Evolutionary conservation across 73 alveolate genomes (phyloP), one percentile per base, ranked within the genome.

Genomic region (Paramecium tetraurelia): DNA sequence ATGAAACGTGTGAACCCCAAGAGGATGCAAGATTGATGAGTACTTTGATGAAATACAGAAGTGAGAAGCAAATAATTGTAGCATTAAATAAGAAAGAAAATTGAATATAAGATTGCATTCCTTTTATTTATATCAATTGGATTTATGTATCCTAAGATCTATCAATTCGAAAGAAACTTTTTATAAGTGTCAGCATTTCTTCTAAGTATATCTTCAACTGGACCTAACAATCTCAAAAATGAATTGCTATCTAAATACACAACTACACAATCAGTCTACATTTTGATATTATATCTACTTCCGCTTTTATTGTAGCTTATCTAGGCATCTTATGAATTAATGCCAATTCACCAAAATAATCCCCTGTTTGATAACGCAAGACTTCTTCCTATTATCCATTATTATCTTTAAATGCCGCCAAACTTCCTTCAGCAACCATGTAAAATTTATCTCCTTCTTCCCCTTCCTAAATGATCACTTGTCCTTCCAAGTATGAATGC

Each of bases 261-360:
- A 11, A 95, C 85, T 35, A 80, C 86, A 33, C 92, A 89, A 75
- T 95, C 95, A 46, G 97, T 92, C 86, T 87, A 75, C 12, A 40
- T 40, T 1, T 59, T 97, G 20, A 43, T 18, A 22, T 44, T 9
- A 31, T 10, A 87, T 9, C 14, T 89, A 89, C 94, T 36, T 86
- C 85, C 21, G 99, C 99, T 53, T 95, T 89, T 46, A 97, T 96
- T 77, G 96, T 96, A 35, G 99, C 99, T 38, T 98, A 97, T 94
- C 99, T 94, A 8, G 99, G 99, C 71, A 95, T 97, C 58, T 97
- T 96, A 85, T 96, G 94, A 21, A 97, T 77, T n/a, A 97, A 92
- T 41, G 99, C 99, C 46, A 98, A 92, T 94, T 97, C 99, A 40
- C 99, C 99, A 59, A 97, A 97, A 93, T 96, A 97, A 69, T 96